Evolutionary conservation across 2,329 filamentous ascomycete species (phyloP).

Genomic region (Chaetomiaceae sp.): DNA sequence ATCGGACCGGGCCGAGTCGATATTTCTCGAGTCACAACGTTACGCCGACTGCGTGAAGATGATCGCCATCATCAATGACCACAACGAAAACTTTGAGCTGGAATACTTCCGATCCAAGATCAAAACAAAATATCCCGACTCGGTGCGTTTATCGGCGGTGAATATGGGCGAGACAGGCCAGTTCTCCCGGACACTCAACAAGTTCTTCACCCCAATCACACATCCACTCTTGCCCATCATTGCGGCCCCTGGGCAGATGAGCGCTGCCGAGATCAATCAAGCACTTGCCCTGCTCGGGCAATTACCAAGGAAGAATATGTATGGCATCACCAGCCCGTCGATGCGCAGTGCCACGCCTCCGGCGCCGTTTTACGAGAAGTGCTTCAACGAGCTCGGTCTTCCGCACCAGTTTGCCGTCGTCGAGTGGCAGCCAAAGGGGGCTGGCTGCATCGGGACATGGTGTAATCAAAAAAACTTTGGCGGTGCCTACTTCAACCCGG

Average conservation of each 20-base stretch:
- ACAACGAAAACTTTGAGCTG: conserved; percentile 84
- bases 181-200: conserved; percentile 76
- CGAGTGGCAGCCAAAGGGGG: conserved; percentile 61
- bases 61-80: conserved; percentile 76
- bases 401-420: conserved; percentile 75
- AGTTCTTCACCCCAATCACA: conserved; percentile 82
- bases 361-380: conserved; percentile 81
- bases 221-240: conserved; percentile 80
- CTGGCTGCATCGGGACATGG: conserved; percentile 64
- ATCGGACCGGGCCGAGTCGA: conserved; percentile 62
- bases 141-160: conserved; percentile 72
- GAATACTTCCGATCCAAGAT: conserved; percentile 83
- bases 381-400: conserved; percentile 77
- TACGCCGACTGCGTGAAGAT: conserved; percentile 88
- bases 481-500: conserved; percentile 74
- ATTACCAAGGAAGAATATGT: conserved; percentile 72
- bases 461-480: conserved; percentile 72
- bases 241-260: conserved; percentile 80
- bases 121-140: conserved; percentile 60
- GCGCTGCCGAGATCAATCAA: conserved; percentile 78
- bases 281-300: conserved; percentile 75
- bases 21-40: conserved; percentile 66
- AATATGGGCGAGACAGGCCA: conserved; percentile 88
- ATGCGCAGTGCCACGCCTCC: conserved; percentile 62
- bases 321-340: conserved; percentile 68